Evolutionary conservation across 2,329 filamentous ascomycete species (phyloP).

Genomic region (Cladosporium cucumerinum): DNA sequence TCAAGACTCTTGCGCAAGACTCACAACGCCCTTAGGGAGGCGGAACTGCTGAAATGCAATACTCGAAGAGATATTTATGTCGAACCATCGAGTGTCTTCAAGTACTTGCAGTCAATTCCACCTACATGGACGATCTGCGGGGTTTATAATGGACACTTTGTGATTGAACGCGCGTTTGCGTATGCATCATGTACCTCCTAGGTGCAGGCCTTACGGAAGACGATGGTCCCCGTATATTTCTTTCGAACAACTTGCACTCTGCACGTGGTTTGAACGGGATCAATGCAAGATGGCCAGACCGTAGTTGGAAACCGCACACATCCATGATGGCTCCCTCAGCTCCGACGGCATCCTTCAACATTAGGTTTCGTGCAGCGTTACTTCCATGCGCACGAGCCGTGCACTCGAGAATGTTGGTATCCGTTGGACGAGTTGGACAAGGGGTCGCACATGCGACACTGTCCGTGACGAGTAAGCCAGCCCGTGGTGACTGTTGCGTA

Average conservation of each 20-base stretch:
- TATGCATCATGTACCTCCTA: background rate
- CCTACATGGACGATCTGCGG: background rate
- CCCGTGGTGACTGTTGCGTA: constrained; percentile 4
- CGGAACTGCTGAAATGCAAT: background rate
- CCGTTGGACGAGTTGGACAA: constrained; percentile 13
- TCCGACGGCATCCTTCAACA: background rate
- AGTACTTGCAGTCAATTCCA: background rate
- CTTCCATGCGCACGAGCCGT: constrained; percentile 10
- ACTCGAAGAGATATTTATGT: background rate
- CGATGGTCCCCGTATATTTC: background rate
- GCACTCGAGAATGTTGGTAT: constrained; percentile 7
- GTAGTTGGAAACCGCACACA: background rate
- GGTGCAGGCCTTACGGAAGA: background rate
- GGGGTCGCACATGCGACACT: constrained; percentile 10
- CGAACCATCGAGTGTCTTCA: background rate
- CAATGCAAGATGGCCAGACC: background rate
- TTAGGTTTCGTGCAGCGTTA: constrained; percentile 3
- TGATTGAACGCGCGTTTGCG: background rate
- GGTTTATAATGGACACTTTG: background rate
- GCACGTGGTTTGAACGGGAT: background rate
- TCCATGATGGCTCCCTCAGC: background rate
- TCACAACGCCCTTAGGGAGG: background rate
- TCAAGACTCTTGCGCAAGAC: background rate
- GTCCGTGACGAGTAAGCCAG: background rate
- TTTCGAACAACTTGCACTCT: background rate